Evolutionary conservation across 2,329 filamentous ascomycete species (phyloP), one percentile per base, ranked within the genome.

Genomic region (Trichoderma simmonsii): DNA sequence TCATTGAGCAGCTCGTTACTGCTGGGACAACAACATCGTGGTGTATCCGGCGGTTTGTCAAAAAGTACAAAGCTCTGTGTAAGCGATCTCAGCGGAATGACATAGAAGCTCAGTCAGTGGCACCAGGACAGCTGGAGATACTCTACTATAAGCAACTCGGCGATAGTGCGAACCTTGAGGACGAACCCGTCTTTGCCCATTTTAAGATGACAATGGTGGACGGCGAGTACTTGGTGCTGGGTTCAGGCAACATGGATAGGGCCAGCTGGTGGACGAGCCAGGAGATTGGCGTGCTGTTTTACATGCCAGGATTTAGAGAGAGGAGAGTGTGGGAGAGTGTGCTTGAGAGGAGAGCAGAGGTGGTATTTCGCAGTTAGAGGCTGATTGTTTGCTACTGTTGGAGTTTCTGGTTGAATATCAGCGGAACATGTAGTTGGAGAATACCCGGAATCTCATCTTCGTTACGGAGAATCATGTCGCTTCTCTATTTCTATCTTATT

Each of bases 261-360:
- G 93, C 93, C 8, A 95, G 92, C 78, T 96, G 92, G 92, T 95
- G 89, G 81, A 96, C 93, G 6, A 95, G 92, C 79, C 93, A 96
- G 81, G 93, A 97, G 81, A 83, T 96, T 26, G 93, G 93, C 1
- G 83, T 96, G 34, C 77, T 90, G 54, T 86, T 90, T 70, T 81
- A 86, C 59, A 81, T 82, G n/a, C 82, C 82, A 3, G 80, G 77
- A 0, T 81, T 83, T 51, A 73, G 80, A 43, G 80, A 79, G 4
- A 76, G 79, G 43, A 75, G 76, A n/a, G 73, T 84, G 5, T 85
- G 83, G 83, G 80, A 83, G 21, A 76, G 75, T 7, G 79, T 83
- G 8, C 75, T 84, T 3, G 79, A 80, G 28, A 79, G 77, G 70
- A 80, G 83, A 65, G 77, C 79, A 18, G 80, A 83, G 54, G 75